phyloP scores from a whole-genome alignment of 2,329 filamentous ascomycete species.

The Pestalotiopsis sp. region DNA sequence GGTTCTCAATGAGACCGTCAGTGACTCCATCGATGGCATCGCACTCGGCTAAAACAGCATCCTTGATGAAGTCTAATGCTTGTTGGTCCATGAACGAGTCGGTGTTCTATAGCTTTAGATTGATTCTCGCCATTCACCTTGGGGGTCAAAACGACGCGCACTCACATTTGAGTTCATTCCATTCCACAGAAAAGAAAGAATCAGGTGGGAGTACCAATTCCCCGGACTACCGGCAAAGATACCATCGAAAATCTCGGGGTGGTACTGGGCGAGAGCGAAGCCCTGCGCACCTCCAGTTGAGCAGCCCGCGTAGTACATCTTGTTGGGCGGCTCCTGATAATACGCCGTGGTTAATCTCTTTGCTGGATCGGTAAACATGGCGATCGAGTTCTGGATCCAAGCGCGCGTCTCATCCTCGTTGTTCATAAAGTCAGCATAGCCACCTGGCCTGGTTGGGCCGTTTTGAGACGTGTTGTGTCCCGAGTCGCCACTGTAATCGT shows the following conservation, averaged over 20 bases:
- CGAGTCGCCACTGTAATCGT: slow-evolving; percentile 18
- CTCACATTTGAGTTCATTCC: slow-evolving; percentile 20
- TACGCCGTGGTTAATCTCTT: slow-evolving; percentile 32
- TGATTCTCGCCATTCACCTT: not conserved
- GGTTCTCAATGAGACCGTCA: slow-evolving; percentile 41
- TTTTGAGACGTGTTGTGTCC: slow-evolving; percentile 23
- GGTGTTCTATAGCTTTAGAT: not conserved
- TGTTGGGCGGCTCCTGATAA: slow-evolving; percentile 31
- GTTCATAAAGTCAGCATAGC: slow-evolving; percentile 23
- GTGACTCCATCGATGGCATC: slow-evolving; percentile 39
- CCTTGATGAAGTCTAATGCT: slow-evolving; percentile 33
- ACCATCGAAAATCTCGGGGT: slow-evolving; percentile 44
- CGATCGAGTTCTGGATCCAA: slow-evolving; percentile 40
- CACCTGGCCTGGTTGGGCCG: slow-evolving; percentile 19
- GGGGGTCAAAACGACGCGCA: too few species aligned
- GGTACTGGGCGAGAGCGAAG: slow-evolving; percentile 40
- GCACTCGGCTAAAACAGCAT: slow-evolving; percentile 37
- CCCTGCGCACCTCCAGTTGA: slow-evolving; percentile 44
- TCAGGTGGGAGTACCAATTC: slow-evolving; percentile 35
- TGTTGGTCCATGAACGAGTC: slow-evolving; percentile 22
- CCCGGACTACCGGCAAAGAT: slow-evolving; percentile 41
- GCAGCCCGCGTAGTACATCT: slow-evolving; percentile 43
- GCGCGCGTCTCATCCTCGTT: slow-evolving; percentile 24
- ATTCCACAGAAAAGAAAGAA: slow-evolving; percentile 24
- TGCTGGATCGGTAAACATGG: slow-evolving; percentile 32